Evolutionary conservation across 176 grass and related monocot species (phyloP).

Genomic region (Pharus latifolius): DNA sequence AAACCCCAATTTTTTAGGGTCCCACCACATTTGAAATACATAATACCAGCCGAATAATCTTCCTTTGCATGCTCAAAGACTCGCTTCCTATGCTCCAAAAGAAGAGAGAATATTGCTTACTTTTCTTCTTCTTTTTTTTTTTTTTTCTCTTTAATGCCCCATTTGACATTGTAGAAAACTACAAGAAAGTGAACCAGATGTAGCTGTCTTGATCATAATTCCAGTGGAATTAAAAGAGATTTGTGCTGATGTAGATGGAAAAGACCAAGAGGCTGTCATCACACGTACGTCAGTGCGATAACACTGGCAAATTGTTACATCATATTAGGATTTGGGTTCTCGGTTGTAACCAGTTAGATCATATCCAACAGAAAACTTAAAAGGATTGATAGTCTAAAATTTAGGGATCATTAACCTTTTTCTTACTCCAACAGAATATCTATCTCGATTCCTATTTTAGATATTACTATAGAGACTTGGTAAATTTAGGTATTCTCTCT

Average conservation of each 20-base stretch:
- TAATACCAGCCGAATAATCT: neutral
- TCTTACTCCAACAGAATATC: no score
- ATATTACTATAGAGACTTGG: no score
- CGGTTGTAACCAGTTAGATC: no score
- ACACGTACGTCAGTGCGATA: neutral
- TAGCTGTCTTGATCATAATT: neutral
- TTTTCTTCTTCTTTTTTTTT: neutral
- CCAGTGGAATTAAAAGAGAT: neutral
- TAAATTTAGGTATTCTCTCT: no score
- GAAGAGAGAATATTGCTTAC: neutral
- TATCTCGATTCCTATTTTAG: no score
- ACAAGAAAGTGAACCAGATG: constrained; percentile 11
- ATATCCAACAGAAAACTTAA: no score
- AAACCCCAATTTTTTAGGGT: neutral
- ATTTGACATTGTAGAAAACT: constrained; percentile 22
- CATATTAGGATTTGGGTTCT: no score
- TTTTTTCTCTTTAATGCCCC: constrained; percentile 13
- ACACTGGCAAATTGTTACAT: no score
- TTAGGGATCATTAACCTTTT: no score
- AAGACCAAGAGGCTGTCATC: neutral
- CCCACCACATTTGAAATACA: neutral
- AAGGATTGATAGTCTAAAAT: no score
- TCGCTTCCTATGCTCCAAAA: neutral
- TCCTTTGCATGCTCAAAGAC: neutral
- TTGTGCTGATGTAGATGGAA: neutral